These are phyloP conservation scores for Poronia punctata DNA, from an alignment of 495 filamentous ascomycete species.

Conservation along the genomic window DNA sequence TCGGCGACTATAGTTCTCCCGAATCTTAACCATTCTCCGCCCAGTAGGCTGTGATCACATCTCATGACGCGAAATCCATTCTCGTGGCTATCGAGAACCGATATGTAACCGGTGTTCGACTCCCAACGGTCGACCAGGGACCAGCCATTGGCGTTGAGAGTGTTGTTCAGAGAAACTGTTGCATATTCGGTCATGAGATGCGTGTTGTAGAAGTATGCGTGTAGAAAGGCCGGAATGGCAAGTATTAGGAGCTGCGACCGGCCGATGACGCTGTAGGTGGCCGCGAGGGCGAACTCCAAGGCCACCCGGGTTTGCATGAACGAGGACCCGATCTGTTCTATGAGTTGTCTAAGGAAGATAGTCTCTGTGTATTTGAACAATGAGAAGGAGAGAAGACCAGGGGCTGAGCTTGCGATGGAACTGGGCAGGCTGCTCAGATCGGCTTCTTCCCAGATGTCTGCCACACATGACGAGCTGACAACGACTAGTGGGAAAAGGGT, in stretches of 20 bases:
- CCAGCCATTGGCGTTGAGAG: constrained; percentile 48
- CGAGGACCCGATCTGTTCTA: constrained; percentile 51
- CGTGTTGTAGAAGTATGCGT: constrained; percentile 62
- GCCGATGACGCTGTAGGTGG: constrained; percentile 54
- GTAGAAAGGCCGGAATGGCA: constrained; percentile 61
- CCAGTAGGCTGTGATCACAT: constrained; percentile 89
- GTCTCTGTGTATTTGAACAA: constrained; percentile 56
- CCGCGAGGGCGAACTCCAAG: constrained; percentile 58
- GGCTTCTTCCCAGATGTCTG: constrained; percentile 52
- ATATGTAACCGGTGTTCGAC: constrained; percentile 85
- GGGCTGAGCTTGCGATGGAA: constrained; percentile 48
- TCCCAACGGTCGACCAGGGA: constrained; percentile 71
- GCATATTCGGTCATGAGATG: constrained; percentile 54
- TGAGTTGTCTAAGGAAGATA: constrained; percentile 41
- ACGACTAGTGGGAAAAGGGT: constrained; percentile 69
- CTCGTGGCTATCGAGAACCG: constrained; percentile 67
- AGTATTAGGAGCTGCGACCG: constrained; percentile 61
- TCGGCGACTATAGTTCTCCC: constrained; percentile 54
- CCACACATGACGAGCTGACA: constrained; percentile 57
- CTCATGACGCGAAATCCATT: constrained; percentile 75
- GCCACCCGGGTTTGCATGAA: constrained; percentile 63
- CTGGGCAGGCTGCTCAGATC: constrained; percentile 52
- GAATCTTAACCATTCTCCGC: constrained; percentile 80
- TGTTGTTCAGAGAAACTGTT: constrained; percentile 53
- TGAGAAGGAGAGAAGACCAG: constrained; percentile 54